phyloP scores from a whole-genome alignment of 371 early-diverging fungal genomes.

The Sporodiniella umbellata region DNA sequence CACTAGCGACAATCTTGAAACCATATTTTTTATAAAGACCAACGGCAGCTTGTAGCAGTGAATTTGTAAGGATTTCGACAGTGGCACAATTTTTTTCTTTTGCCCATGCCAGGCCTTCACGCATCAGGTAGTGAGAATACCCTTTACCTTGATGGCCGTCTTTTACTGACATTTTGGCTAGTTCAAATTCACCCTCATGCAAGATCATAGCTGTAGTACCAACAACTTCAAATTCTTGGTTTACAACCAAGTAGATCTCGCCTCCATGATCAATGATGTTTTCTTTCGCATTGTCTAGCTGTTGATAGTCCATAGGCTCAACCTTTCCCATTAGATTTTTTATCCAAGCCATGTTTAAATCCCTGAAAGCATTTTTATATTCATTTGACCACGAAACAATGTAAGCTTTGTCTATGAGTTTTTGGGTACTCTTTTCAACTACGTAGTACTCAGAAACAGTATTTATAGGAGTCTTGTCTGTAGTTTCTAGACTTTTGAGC shows the following conservation, averaged over 20 bases:
- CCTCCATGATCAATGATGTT: slow-evolving; percentile 17
- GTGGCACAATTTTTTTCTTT: slow-evolving; percentile 2
- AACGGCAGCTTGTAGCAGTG: slow-evolving; percentile 4
- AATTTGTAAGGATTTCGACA: slow-evolving; percentile 8
- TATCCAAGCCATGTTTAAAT: slow-evolving; percentile 16
- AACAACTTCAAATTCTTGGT: not conserved
- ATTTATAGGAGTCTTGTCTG: not conserved
- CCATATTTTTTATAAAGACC: slow-evolving; percentile 12
- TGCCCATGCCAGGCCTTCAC: slow-evolving; percentile 15
- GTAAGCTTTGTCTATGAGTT: slow-evolving; percentile 1
- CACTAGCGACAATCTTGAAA: slow-evolving; percentile 5
- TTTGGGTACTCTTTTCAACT: slow-evolving; percentile 5
- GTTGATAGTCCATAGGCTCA: slow-evolving; percentile 12
- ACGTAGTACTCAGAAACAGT: slow-evolving; percentile 14
- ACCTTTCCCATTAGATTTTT: slow-evolving; percentile 7
- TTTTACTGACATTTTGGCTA: slow-evolving; percentile 17
- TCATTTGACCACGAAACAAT: slow-evolving; percentile 11
- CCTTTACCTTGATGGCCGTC: slow-evolving; percentile 19
- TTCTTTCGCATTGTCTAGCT: slow-evolving; percentile 18
- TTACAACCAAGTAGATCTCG: slow-evolving; percentile 14
- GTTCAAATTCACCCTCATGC: slow-evolving; percentile 15
- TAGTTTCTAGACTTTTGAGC: too few species aligned
- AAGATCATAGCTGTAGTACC: slow-evolving; percentile 21
- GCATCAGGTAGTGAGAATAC: slow-evolving; percentile 19
- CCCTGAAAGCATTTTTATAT: slow-evolving; percentile 14